Evolutionary conservation across 1,284 basidiomycete genomes (phyloP), one percentile per base, ranked within the genome.

Genomic region (Leucoagaricus sp.): DNA sequence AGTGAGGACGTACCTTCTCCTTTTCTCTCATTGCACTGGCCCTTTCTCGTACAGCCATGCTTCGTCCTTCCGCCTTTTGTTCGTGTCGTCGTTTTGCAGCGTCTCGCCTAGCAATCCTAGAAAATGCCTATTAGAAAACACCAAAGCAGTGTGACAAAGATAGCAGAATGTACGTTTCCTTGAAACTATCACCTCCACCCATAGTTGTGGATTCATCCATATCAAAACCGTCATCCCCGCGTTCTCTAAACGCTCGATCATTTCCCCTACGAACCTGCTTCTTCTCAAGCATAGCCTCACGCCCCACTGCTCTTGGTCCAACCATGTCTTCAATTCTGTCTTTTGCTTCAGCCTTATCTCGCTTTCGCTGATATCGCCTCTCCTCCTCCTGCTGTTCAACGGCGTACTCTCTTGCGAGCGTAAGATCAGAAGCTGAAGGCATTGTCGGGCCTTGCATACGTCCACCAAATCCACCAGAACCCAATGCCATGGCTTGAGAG

Each of bases 271-370:
- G 76, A 29, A 78, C 81, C 15, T 82, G 76, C 70, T 91, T 91
- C 76, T 89, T 90, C 74, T 92, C 89, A 53, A 91, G 67, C 81
- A 85, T 82, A 0, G 81, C 87, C 63, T 90, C 89, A 40, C 82
- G 74, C 1, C 89, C 90, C 4, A 89, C 82, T 60, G 82, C 82
- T 60, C 83, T 84, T 19, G 89, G 89, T 2, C 89, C 89, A 2
- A 89, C 82, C 68, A 84, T 72, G 21, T 91, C 89, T 65, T 92
- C 89, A 13, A 89, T 54, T 44, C 83, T 75, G 10, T 89, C 87
- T 64, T 84, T 86, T 13, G 79, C 83, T 63, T 89, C 89, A 45
- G 73, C 69, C 49, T 79, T 80, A 42, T 88, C 87, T 2, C 85
- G 80, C 60, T 87, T 88, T 23, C 85, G 81, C 60, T 84, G 81